These are phyloP conservation scores for Spiraea crenata DNA, from an alignment of 331 rosid genomes.

Conservation along the genomic window DNA sequence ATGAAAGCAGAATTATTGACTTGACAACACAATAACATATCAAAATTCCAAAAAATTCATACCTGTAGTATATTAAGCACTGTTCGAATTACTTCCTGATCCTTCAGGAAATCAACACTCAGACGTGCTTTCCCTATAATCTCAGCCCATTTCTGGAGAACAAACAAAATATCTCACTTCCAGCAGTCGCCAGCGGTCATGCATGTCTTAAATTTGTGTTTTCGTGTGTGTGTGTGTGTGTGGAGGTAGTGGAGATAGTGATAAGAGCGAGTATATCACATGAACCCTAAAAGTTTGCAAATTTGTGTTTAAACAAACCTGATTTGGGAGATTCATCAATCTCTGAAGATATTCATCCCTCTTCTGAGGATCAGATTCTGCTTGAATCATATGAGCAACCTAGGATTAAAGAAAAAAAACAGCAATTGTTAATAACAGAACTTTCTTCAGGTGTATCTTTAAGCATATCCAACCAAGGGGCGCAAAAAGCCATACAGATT, in stretches of 20 bases:
- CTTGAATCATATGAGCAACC: constrained; percentile 94
- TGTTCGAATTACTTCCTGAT: constrained; percentile 76
- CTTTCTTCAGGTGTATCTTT: not conserved
- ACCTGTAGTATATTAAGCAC: constrained; percentile 94
- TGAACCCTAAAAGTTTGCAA: constrained; percentile 5
- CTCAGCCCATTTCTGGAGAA: constrained; percentile 79
- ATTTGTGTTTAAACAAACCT: constrained; percentile 39
- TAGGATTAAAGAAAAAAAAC: constrained; percentile 18
- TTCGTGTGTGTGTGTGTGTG: not conserved
- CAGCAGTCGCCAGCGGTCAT: not conserved
- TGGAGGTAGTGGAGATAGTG: not conserved
- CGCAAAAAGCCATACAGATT: constrained; percentile 56
- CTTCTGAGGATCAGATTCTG: constrained; percentile 83
- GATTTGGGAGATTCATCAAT: constrained; percentile 87
- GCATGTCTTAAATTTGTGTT: not conserved
- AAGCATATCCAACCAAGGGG: not conserved
- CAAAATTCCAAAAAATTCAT: not conserved
- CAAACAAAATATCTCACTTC: not conserved
- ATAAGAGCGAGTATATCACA: not conserved
- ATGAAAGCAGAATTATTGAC: no score
- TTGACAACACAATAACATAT: not conserved
- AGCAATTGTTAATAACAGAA: not conserved
- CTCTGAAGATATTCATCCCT: constrained; percentile 84
- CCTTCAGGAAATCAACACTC: constrained; percentile 77
- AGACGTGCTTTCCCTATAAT: constrained; percentile 83